Evolutionary conservation across 495 filamentous ascomycete species (phyloP).

Genomic region (Hamigera avellanea): DNA sequence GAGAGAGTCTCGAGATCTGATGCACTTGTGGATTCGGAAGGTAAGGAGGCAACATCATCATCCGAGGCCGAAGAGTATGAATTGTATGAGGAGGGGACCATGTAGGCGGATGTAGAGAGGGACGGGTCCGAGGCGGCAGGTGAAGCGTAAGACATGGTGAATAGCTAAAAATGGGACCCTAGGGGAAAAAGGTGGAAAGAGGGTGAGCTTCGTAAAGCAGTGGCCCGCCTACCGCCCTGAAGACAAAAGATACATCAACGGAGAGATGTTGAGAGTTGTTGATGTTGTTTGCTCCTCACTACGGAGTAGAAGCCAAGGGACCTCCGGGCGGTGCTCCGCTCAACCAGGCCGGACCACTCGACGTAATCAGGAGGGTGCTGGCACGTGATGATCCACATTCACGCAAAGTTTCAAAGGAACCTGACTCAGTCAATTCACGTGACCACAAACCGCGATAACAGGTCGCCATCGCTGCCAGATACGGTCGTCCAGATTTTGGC

Average conservation of each 20-base stretch:
- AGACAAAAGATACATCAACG: constrained; percentile 14
- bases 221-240: constrained; percentile 29
- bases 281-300: background rate
- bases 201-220: constrained; percentile 14
- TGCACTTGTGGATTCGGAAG: constrained; percentile 54
- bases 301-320: too few species aligned
- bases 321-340: too few species aligned
- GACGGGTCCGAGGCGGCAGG: constrained; percentile 28
- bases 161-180: constrained; percentile 5
- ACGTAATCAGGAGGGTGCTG: too few species aligned
- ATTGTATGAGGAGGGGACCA: constrained; percentile 25
- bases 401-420: background rate
- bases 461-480: constrained; percentile 2
- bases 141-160: constrained; percentile 19
- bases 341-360: too few species aligned
- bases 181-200: constrained; percentile 1
- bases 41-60: constrained; percentile 69
- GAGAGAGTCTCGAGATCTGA: constrained; percentile 46
- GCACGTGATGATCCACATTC: too few species aligned
- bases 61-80: constrained; percentile 34
- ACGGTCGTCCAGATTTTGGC: background rate
- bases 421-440: constrained; percentile 18
- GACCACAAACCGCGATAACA: constrained; percentile 23
- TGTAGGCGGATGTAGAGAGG: constrained; percentile 32
- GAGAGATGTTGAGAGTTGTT: constrained; percentile 1